phyloP scores from a whole-genome alignment of 306 rosid species.

The Coriaria nepalensis region DNA sequence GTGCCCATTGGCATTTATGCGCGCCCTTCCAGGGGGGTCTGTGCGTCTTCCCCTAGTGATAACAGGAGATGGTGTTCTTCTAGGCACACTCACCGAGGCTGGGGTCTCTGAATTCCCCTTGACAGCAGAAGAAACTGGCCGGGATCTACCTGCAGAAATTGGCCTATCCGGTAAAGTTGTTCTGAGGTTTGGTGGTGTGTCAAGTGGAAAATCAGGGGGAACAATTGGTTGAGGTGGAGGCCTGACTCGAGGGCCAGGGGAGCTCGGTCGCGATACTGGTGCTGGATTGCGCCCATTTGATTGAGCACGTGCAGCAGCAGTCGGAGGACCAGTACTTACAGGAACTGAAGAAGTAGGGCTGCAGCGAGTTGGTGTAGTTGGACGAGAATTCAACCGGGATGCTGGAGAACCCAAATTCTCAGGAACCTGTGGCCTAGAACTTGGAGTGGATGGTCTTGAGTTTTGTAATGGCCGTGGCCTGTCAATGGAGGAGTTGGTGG shows the following conservation, averaged over 20 bases:
- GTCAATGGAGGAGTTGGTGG: constrained; percentile 42
- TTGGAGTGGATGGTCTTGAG: constrained; percentile 90
- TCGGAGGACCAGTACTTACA: constrained; percentile 31
- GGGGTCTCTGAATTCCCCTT: constrained; percentile 56
- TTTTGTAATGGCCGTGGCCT: constrained; percentile 46
- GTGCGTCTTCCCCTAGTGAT: constrained; percentile 66
- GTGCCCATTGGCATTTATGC: constrained; percentile 51
- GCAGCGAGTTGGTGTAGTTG: constrained; percentile 82
- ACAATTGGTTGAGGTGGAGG: constrained; percentile 77
- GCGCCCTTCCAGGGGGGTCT: constrained; percentile 50
- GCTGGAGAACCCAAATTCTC: constrained; percentile 66
- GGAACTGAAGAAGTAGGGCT: constrained; percentile 49
- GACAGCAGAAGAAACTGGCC: constrained; percentile 35
- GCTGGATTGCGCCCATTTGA: constrained; percentile 57
- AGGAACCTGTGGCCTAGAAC: constrained; percentile 85
- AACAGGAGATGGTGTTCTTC: constrained; percentile 70
- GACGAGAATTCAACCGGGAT: constrained; percentile 54
- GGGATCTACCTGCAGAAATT: constrained; percentile 88
- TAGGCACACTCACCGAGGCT: constrained; percentile 28
- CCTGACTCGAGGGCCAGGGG: constrained; percentile 71
- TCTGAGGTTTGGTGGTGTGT: constrained; percentile 91
- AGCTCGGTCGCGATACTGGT: constrained; percentile 74
- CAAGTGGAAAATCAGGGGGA: constrained; percentile 76
- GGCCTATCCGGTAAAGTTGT: constrained; percentile 90
- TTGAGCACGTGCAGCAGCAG: constrained; percentile 36